Evolutionary conservation across 352 stramenopile genomes (phyloP).

Genomic region (Phytophthora ohioensis): DNA sequence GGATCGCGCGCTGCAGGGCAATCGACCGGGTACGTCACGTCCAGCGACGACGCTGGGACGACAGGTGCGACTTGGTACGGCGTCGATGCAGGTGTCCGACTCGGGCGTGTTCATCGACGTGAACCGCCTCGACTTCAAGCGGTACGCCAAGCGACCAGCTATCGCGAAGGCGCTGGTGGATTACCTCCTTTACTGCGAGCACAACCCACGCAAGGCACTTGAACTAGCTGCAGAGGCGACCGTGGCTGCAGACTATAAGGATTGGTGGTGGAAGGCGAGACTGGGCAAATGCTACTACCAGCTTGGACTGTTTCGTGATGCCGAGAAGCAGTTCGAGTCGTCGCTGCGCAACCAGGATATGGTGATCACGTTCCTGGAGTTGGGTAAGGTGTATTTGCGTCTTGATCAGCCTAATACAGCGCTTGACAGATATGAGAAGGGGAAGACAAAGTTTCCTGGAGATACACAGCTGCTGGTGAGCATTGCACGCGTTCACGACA

Average conservation of each 20-base stretch:
- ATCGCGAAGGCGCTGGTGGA: constrained; percentile 92
- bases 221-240: constrained; percentile 93
- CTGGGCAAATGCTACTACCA: constrained; percentile 96
- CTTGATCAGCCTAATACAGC: constrained; percentile 95
- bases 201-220: constrained; percentile 93
- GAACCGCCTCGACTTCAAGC: constrained; percentile 90
- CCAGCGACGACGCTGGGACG: constrained; percentile 91
- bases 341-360: constrained; percentile 89
- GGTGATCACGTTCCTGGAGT: constrained; percentile 91
- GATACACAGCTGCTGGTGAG: constrained; percentile 87
- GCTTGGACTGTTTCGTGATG: constrained; percentile 92
- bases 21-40: constrained; percentile 79
- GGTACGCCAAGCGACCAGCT: constrained; percentile 84
- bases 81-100: constrained; percentile 82
- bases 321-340: constrained; percentile 94
- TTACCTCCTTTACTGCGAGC: constrained; percentile 94
- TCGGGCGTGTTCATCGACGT: constrained; percentile 92
- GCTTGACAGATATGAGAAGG: constrained; percentile 86
- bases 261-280: constrained; percentile 96
- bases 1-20: constrained; percentile 79
- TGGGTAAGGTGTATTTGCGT: constrained; percentile 95
- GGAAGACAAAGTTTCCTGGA: constrained; percentile 70
- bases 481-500: constrained; percentile 92
- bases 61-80: constrained; percentile 92
- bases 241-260: constrained; percentile 88